Conservation (phyloP, 1,284 basidiomycete genomes). For the Mrakiaceae sp. region DNA sequence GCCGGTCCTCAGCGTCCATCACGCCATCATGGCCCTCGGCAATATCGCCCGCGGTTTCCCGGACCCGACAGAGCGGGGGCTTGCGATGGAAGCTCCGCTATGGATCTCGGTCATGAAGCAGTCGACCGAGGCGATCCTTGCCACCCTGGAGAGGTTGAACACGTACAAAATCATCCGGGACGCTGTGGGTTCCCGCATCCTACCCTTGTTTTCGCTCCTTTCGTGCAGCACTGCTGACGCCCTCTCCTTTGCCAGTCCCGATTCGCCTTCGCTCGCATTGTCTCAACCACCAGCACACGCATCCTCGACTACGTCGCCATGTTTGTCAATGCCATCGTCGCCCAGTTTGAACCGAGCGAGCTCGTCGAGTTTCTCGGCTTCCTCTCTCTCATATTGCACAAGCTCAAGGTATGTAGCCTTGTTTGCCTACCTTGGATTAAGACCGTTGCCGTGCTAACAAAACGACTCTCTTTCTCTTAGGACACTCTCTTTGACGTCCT, state of each 20-base stretch:
- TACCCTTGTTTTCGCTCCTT: neutral
- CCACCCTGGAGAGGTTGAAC: conserved; percentile 80
- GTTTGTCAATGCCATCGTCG: conserved; percentile 76
- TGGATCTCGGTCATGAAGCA: conserved; percentile 70
- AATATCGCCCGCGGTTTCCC: conserved; percentile 97
- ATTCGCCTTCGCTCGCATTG: conserved; percentile 85
- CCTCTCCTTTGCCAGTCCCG: conserved; percentile 51
- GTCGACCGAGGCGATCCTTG: conserved; percentile 78
- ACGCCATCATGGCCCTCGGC: conserved; percentile 87
- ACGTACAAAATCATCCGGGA: conserved; percentile 79
- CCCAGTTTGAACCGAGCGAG: conserved; percentile 84
- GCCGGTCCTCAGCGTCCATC: conserved; percentile 81
- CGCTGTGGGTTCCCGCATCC: conserved; percentile 50
- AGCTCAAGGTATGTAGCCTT: conserved; percentile 59
- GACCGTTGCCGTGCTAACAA: neutral
- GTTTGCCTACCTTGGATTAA: neutral
- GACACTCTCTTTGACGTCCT: conserved; percentile 70
- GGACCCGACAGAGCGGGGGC: conserved; percentile 58
- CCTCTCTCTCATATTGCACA: conserved; percentile 79
- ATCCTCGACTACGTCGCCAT: conserved; percentile 32
- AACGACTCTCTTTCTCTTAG: conserved; percentile 32
- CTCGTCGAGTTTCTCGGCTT: conserved; percentile 93
- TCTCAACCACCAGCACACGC: conserved; percentile 76
- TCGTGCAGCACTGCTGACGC: neutral
- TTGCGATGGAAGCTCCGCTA: conserved; percentile 57